Evolutionary conservation across 805 yeast genomes (phyloP), one percentile per base, ranked within the genome.

Genomic region (Saccharomycopsis javanensis): DNA sequence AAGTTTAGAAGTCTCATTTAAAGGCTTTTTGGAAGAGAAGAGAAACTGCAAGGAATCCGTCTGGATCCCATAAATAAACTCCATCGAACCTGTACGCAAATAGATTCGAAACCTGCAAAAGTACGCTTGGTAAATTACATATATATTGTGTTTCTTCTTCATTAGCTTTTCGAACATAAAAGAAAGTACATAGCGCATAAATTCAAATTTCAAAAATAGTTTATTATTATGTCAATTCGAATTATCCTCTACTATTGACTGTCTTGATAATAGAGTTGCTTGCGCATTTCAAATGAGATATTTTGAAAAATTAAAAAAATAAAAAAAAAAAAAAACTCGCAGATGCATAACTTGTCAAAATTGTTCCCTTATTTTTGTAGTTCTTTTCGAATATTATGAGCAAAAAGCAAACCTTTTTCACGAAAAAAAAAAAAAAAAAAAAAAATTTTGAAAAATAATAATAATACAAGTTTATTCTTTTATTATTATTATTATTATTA

Each of bases 351-450:
- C 48, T 42, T 42, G 48, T 42, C 48, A 42, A 18, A 20, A 23
- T 42, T 20, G n/a, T 42, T 5, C 28, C 48, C 16, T 35, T 35
- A 20, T 42, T n/a, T 28, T 42, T 8, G 28, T 31, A 31, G 3
- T 31, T 20, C 23, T 42, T 25, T 42, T 8, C 25, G 23, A 20
- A 20, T 42, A 42, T 42, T 42, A 20, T 42, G 28, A 42, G 48
- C 42, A 42, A 42, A 42, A 42, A 42, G 48, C 48, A 42, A 42
- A 42, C 48, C 48, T 42, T 42, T 42, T 42, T 42, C 48, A 42
- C 48, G 27, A 42, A 42, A 42, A 42, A 42, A 42, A 42, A 42
- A 42, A 20, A 42, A 37, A 37, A 42, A 42, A 42, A 20, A 42
- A 42, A 42, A 42, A 42, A 30, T 38, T 38, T 42, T 42, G 48